Base-by-base conservation (phyloP, 2,329 filamentous ascomycete genomes). In the Bimuria novae-zelandiae region DNA sequence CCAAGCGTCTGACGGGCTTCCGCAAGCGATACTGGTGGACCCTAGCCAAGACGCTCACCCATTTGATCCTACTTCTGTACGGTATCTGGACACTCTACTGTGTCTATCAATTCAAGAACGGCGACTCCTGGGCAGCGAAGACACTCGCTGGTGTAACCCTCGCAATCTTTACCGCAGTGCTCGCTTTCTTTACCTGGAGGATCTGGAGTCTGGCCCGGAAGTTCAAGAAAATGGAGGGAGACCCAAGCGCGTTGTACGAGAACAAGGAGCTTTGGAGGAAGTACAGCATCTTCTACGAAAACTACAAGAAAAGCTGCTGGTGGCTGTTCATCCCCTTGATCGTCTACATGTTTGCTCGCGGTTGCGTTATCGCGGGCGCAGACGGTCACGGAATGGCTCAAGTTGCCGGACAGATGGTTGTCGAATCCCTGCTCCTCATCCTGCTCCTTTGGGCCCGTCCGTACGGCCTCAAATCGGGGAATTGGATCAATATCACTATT, bases 211-310 rank as follows among this genome's bases (percentile, higher is more conserved):
- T 89, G 12, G 94, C 90, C 6, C 83, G 81, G 58, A 83, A 85
- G 65, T 87, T 90, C 60, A 93, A 90, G 79, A 82, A 86, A 67
- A 67, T 80, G 25, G 87, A 96, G 61, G 93, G 93, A 52, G 89
- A 92, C 68, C 75, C 83, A 0, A 80, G 82, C 14, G 84, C 79
- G 11, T 81, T 99, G 7, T 97, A 92, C 74, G 89, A 97, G 55
- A 83, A 97, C 76, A 95, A 94, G 79, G 84, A 89, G 53, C 87
- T 88, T 35, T 97, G 94, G 92, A 82, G 90, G 72, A 96, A 94
- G 79, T 99, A 99, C 82, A 94, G 90, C 67, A 82, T 97, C 57
- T 97, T 99, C 78, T 99, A 99, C 79, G 94, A 97, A 68, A 88
- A 88, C 64, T 97, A 96, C 81, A 92, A 91, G 78, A 91, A 89